Base-by-base conservation (phyloP, 495 filamentous ascomycete genomes). In the Ramalina intermedia region DNA sequence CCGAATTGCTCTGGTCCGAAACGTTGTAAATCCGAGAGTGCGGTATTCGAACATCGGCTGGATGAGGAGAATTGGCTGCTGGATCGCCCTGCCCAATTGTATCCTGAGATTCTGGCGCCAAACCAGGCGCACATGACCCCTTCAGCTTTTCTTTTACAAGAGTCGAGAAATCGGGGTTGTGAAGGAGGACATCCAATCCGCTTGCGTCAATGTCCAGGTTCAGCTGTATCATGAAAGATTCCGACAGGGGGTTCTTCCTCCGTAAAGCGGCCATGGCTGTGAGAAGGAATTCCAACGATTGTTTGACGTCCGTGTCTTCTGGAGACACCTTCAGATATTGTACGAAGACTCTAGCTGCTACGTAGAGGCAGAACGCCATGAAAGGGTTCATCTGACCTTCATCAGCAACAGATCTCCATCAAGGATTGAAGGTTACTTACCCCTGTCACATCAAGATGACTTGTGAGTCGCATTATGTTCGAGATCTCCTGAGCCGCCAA, bases 391-490 rank as follows among this genome's bases (percentile, higher is more conserved):
- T 85, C 91, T 96, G 58, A 17, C 14, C 41, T 5, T 8, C 6
- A 43, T 72, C 41, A 72, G 62, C 47, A 26, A 27, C 6, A 17
- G 4, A 11, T 16, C 26, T 5, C 35, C 13, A 33, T 13, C 37
- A 21, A 11, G 8, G 9, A 27, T 11, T 23, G 16, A 23, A 36
- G 11, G 17, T 14, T 26, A 75, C 86, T 67, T 79, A 96, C 91
- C 48, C 74, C 66, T 20, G 81, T 76, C 42, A 96, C 63, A 59
- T 99, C 93, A 46, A 91, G 69, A 61, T 96, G 90, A 56, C 86
- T 85, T 43, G 93, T 81, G 81, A 90, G 85, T 48, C 85, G 80
- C 93, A 99, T 95, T 42, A 95, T 89, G 55, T 80, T 87, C n/a
- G 88, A 84, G 57, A 96, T 93, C 55, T 96, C 89, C 49, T 86